phyloP scores from a whole-genome alignment of 1,139 yeast genomes.

The Lizanozyma gosingica region DNA sequence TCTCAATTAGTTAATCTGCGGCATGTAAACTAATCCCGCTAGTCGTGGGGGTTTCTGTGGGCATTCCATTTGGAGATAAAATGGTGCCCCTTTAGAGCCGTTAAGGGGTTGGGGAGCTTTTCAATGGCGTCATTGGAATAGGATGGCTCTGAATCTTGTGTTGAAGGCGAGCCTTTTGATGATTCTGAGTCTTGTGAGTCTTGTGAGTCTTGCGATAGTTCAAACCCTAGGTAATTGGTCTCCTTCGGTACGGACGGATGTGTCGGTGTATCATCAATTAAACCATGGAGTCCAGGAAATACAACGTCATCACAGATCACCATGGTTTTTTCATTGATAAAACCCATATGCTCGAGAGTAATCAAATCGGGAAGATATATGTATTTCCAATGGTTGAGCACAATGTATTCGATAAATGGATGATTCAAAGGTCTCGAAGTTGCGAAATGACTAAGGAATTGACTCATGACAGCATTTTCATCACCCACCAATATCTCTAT shows the following conservation, averaged over 20 bases:
- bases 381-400: slow-evolving; percentile 31
- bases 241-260: too few species aligned
- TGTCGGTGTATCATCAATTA: too few species aligned
- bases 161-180: too few species aligned
- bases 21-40: too few species aligned
- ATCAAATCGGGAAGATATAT: slow-evolving; percentile 32
- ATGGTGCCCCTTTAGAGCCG: not conserved
- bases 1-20: too few species aligned
- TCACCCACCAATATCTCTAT: slow-evolving; percentile 20
- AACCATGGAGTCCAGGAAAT: not conserved
- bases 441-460: not conserved
- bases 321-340: slow-evolving; percentile 13
- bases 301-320: not conserved
- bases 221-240: too few species aligned
- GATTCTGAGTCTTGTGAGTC: not conserved
- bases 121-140: too few species aligned
- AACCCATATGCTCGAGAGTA: slow-evolving; percentile 25
- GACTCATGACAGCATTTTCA: not conserved
- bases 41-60: not conserved
- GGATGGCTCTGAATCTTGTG: too few species aligned
- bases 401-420: slow-evolving; percentile 21
- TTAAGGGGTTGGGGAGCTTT: too few species aligned
- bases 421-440: not conserved
- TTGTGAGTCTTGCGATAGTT: not conserved
- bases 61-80: slow-evolving; percentile 8